Conservation (phyloP, 768 basidiomycete species). For the Phylloporus scabripes region DNA sequence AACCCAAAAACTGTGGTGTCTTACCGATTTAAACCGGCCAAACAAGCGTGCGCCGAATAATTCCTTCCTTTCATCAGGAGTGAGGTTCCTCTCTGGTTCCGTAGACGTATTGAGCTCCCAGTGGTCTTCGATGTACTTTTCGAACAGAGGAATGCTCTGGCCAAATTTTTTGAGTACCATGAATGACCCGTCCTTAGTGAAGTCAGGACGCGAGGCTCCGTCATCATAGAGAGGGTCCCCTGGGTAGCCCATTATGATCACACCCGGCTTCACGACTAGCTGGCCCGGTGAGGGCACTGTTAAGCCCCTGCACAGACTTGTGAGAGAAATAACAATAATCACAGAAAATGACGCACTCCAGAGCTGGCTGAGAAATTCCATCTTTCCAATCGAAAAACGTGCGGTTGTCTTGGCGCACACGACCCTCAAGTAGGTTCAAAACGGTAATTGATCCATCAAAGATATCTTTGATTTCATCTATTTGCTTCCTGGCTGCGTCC, state of each 20-base stretch:
- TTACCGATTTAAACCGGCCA: constrained; percentile 45
- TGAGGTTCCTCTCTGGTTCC: constrained; percentile 16
- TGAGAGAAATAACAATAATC: constrained; percentile 30
- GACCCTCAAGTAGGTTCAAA: neutral
- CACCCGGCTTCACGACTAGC: constrained; percentile 14
- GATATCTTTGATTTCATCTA: neutral
- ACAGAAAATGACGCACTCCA: constrained; percentile 26
- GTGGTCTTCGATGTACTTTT: constrained; percentile 13
- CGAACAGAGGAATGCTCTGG: constrained; percentile 40
- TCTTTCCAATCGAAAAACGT: constrained; percentile 53
- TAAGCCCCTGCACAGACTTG: constrained; percentile 8
- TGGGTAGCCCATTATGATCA: constrained; percentile 40
- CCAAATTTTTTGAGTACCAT: constrained; percentile 45
- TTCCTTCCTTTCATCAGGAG: neutral
- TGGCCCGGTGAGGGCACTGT: constrained; percentile 31
- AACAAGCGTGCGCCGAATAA: constrained; percentile 36
- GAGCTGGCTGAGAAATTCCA: constrained; percentile 46
- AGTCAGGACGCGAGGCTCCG: constrained; percentile 29
- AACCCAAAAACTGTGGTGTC: neutral
- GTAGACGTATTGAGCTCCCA: neutral
- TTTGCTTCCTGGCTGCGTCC: neutral
- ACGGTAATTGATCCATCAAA: neutral
- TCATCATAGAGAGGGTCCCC: constrained; percentile 31
- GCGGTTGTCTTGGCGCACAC: constrained; percentile 23
- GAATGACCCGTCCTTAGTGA: constrained; percentile 48